Percentiles rank a stretch among this genome's conserved stretches.
These are phyloP conservation scores for Mucor irregularis DNA, from an alignment of 371 early-diverging fungal species.

Conservation along the genomic window DNA sequence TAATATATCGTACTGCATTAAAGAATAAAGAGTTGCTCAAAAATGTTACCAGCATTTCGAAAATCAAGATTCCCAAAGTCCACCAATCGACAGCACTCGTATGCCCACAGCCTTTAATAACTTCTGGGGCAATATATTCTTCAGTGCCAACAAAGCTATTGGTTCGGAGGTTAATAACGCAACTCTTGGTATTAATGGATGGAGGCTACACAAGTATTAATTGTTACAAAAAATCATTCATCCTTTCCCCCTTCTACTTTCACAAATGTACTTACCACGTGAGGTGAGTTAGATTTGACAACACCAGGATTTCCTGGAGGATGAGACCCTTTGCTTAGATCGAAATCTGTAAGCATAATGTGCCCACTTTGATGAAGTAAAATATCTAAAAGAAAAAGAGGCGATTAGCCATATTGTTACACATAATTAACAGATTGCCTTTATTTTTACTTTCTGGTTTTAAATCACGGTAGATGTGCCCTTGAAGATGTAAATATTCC, in stretches of 20 bases:
- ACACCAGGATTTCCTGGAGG: constrained; percentile 74
- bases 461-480: constrained; percentile 97
- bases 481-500: constrained; percentile 96
- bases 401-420: neutral
- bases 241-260: no score
- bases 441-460: constrained; percentile 93
- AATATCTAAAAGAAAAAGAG: no score
- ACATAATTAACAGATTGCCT: neutral
- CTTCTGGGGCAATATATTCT: constrained; percentile 98
- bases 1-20: neutral
- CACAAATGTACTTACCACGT: constrained; percentile 32
- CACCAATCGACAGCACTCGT: constrained; percentile 98
- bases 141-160: constrained; percentile 97
- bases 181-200: constrained; percentile 81
- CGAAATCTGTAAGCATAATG: constrained; percentile 95
- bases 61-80: constrained; percentile 97
- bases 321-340: constrained; percentile 84
- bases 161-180: constrained; percentile 81
- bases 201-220: constrained; percentile 35
- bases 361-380: constrained; percentile 90
- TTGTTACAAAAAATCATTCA: neutral
- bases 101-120: constrained; percentile 90
- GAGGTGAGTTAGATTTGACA: constrained; percentile 59
- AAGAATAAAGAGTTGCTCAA: neutral
- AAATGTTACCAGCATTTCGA: constrained; percentile 88